Evolutionary conservation across 768 basidiomycete genomes (phyloP), one percentile per base, ranked within the genome.

Genomic region (Calocera viscosa): DNA sequence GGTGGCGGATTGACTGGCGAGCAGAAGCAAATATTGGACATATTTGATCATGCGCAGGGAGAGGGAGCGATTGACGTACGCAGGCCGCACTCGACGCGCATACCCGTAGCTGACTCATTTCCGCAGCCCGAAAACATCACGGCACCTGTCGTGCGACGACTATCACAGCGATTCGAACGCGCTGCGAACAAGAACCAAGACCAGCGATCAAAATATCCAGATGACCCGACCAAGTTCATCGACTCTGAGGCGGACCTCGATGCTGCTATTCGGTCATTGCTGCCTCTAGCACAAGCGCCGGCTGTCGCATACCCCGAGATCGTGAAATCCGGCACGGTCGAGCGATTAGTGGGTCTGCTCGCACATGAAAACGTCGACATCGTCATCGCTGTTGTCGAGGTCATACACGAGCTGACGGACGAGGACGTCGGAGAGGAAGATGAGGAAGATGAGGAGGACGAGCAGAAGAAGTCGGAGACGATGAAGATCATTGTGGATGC

Each of bases 201-300:
- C 74, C 88, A 95, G 73, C 82, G 96, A 33, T 94, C 93, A n/a
- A 96, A 96, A 76, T 91, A 90, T 75, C 89, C 91, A 0, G 83
- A 90, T 68, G 91, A 97, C 71, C 94, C 94, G 1, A 83, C 92
- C 49, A 96, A 89, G 94, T 99, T 98, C 81, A 97, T 99, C 71
- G 96, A 98, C 75, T 98, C 96, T 0, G 96, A 99, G 80, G 91
- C 92, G 28, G 93, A 96, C 73, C 84, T 99, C 5, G 94, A 98
- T 73, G 79, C 81, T 66, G 85, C 93, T 8, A 84, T 98, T 66
- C 94, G 95, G 75, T 82, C 85, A 0, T 77, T 99, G 53, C 80
- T 96, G n/a, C 88, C 94, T 3, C 80, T 99, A 24, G 89, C 95
- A 0, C 93, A 96, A 73, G 83, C 83, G 2, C 90, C 94, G 0